phyloP scores from a whole-genome alignment of 352 stramenopile species.

The Phytophthora capsici region DNA sequence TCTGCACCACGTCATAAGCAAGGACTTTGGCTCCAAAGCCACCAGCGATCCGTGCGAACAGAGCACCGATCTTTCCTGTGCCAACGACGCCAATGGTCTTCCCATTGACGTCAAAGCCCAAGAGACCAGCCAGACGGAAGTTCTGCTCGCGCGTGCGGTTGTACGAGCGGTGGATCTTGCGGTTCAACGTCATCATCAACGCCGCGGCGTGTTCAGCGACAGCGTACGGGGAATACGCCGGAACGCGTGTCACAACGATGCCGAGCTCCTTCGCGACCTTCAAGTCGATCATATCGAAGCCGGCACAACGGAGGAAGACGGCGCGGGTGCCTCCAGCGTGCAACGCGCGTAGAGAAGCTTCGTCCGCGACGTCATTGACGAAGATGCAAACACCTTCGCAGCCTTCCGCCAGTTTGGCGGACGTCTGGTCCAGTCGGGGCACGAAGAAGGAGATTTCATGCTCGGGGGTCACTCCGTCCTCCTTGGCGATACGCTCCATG shows the following conservation, averaged over 20 bases:
- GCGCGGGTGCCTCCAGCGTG: conserved; percentile 56
- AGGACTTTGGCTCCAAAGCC: conserved; percentile 59
- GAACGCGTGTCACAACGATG: conserved; percentile 66
- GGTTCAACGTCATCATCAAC: conserved; percentile 87
- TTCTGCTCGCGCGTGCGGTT: conserved; percentile 81
- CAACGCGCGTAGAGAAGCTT: conserved; percentile 55
- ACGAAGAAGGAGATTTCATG: conserved; percentile 69
- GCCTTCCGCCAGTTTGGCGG: conserved; percentile 55
- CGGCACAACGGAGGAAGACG: conserved; percentile 82
- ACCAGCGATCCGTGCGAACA: conserved; percentile 55
- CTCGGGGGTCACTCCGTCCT: conserved; percentile 45
- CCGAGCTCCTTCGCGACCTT: conserved; percentile 62
- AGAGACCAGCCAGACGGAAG: conserved; percentile 65
- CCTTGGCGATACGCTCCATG: conserved; percentile 50
- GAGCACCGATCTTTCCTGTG: conserved; percentile 52
- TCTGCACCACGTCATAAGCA: conserved; percentile 72
- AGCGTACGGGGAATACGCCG: conserved; percentile 83
- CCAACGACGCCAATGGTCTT: conserved; percentile 80
- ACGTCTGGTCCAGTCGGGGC: conserved; percentile 55
- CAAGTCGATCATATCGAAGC: conserved; percentile 83
- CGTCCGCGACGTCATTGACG: conserved; percentile 86
- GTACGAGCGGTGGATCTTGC: conserved; percentile 79
- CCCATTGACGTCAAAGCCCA: conserved; percentile 73
- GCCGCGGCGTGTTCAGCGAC: conserved; percentile 79
- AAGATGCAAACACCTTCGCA: conserved; percentile 83